A percentile compares a stretch with the other conserved stretches of the same genome.
Conservation (phyloP, 768 basidiomycete genomes). For the Mycena olivaceomarginata region DNA sequence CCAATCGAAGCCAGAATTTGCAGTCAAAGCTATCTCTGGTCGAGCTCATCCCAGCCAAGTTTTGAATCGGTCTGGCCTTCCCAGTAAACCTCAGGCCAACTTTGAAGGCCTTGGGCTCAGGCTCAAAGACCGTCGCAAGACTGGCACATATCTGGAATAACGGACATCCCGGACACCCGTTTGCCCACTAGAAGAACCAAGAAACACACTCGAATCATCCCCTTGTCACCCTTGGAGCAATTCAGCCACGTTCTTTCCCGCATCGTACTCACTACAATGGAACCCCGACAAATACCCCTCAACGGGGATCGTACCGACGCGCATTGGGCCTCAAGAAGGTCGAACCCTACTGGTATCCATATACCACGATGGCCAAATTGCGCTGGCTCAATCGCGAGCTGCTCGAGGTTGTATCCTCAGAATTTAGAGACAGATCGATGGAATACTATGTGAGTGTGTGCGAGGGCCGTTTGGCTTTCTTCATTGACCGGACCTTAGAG, state of each 20-base stretch:
- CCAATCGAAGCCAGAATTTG: too few species aligned
- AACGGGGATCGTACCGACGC: slow-evolving; percentile 46
- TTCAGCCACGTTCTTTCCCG: slow-evolving; percentile 75
- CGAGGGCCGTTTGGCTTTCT: slow-evolving; percentile 15
- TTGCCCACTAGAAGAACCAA: slow-evolving; percentile 7
- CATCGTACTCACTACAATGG: slow-evolving; percentile 72
- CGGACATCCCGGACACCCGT: slow-evolving; percentile 20
- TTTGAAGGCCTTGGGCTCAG: background rate
- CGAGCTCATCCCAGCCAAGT: background rate
- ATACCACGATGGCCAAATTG: slow-evolving; percentile 94
- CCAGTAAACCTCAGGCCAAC: background rate
- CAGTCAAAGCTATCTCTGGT: too few species aligned
- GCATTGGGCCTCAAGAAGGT: slow-evolving; percentile 83
- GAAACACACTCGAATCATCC: slow-evolving; percentile 59
- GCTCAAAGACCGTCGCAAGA: slow-evolving; percentile 17
- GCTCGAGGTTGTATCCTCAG: slow-evolving; percentile 94
- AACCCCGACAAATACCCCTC: slow-evolving; percentile 55
- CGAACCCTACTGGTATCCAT: slow-evolving; percentile 94
- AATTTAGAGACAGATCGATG: slow-evolving; percentile 94
- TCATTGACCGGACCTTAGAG: slow-evolving; percentile 55
- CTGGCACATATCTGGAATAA: slow-evolving; percentile 36
- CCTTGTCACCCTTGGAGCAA: slow-evolving; percentile 70
- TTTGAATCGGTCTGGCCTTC: background rate
- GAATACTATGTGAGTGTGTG: slow-evolving; percentile 90
- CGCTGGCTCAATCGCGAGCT: slow-evolving; percentile 93